Evolutionary conservation across 768 basidiomycete genomes (phyloP).

Genomic region (Tulasnella sp.): DNA sequence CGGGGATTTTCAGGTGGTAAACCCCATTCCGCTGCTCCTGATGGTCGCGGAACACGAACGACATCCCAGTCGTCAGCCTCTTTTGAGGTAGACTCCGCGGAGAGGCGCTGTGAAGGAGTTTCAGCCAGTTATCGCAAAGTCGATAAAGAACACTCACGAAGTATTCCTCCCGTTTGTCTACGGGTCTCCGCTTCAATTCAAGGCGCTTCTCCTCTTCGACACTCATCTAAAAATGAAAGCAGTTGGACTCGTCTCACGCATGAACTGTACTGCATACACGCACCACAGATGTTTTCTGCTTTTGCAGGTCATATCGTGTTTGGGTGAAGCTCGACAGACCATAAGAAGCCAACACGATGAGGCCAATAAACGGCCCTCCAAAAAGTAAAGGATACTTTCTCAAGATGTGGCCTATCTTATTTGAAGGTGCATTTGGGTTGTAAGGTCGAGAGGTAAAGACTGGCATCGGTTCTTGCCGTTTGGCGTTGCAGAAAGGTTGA

Average conservation of each 20-base stretch:
- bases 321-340: slow-evolving; percentile 75
- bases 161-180: slow-evolving; percentile 93
- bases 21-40: slow-evolving; percentile 91
- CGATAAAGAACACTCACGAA: slow-evolving; percentile 73
- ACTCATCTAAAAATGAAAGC: slow-evolving; percentile 37
- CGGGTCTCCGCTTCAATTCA: slow-evolving; percentile 57
- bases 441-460: slow-evolving; percentile 22
- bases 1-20: background rate
- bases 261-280: background rate
- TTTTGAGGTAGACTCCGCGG: background rate
- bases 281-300: slow-evolving; percentile 64
- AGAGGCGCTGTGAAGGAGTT: background rate
- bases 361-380: slow-evolving; percentile 73
- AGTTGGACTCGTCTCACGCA: slow-evolving; percentile 12
- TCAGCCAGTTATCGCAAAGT: too few species aligned
- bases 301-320: slow-evolving; percentile 81
- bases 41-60: slow-evolving; percentile 69
- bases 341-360: slow-evolving; percentile 81
- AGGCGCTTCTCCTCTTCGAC: slow-evolving; percentile 71
- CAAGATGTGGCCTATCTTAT: slow-evolving; percentile 19
- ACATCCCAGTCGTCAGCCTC: slow-evolving; percentile 78
- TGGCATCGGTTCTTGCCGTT: slow-evolving; percentile 14
- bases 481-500: background rate
- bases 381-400: slow-evolving; percentile 52
- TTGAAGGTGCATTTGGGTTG: slow-evolving; percentile 9